Evolutionary conservation across 495 filamentous ascomycete species (phyloP).

Genomic region (Friedmanniomyces endolithicus): DNA sequence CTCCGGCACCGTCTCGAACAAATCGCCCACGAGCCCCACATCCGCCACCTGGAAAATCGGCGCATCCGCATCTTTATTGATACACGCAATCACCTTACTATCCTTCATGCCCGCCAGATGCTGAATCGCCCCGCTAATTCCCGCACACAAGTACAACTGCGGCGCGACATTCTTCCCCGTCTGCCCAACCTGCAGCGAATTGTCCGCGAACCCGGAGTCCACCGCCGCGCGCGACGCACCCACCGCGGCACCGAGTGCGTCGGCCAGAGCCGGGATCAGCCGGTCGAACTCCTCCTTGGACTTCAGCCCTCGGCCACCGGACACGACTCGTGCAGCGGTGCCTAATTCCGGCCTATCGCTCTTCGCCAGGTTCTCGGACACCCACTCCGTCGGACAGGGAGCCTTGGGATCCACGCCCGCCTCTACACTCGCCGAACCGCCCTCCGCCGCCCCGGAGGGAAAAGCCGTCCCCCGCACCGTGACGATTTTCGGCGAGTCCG

Average conservation of each 20-base stretch:
- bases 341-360: slow-evolving; percentile 89
- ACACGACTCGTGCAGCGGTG: slow-evolving; percentile 80
- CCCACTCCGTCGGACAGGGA: slow-evolving; percentile 64
- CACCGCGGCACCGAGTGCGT: slow-evolving; percentile 82
- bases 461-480: slow-evolving; percentile 92
- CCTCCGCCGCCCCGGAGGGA: slow-evolving; percentile 42
- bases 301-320: slow-evolving; percentile 87
- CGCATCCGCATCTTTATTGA: slow-evolving; percentile 95
- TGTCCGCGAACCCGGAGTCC: slow-evolving; percentile 97
- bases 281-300: slow-evolving; percentile 94
- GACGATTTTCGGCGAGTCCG: slow-evolving; percentile 73
- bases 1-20: slow-evolving; percentile 92
- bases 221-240: slow-evolving; percentile 91
- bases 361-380: slow-evolving; percentile 84
- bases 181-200: slow-evolving; percentile 95
- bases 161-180: slow-evolving; percentile 97
- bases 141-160: slow-evolving; percentile 86
- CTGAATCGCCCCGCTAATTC: slow-evolving; percentile 94
- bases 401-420: slow-evolving; percentile 63
- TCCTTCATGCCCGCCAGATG: slow-evolving; percentile 99
- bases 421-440: slow-evolving; percentile 45
- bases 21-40: slow-evolving; percentile 84
- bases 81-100: slow-evolving; percentile 96
- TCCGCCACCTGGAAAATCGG: slow-evolving; percentile 98
- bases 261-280: slow-evolving; percentile 81